These are phyloP conservation scores for Scalesia atractyloides DNA, from an alignment of 129 eudicot genomes.

Conservation along the genomic window DNA sequence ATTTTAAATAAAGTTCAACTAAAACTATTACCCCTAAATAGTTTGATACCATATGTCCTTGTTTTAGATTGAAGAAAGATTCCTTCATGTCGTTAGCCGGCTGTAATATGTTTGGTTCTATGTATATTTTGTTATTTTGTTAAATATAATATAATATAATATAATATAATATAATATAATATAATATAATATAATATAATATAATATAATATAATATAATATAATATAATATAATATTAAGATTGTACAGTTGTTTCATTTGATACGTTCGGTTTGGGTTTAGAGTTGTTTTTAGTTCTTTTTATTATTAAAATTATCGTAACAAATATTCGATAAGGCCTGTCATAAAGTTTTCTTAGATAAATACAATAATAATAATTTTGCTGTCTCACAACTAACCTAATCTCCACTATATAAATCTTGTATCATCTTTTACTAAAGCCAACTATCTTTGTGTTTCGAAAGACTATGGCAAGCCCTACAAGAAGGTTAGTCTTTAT, in stretches of 20 bases:
- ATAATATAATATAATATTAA: background rate
- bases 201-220: background rate
- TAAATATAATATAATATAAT: background rate
- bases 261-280: constrained; percentile 1
- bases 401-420: constrained; percentile 16
- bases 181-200: too few species aligned
- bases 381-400: background rate
- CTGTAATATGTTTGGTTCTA: background rate
- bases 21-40: too few species aligned
- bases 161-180: too few species aligned
- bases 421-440: constrained; percentile 3
- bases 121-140: background rate
- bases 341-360: background rate
- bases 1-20: too few species aligned
- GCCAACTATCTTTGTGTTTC: constrained; percentile 17
- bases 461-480: constrained; percentile 28
- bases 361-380: background rate
- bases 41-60: background rate
- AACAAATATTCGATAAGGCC: background rate
- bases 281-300: background rate
- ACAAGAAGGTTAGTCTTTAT: constrained; percentile 37
- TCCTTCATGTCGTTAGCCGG: background rate
- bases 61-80: background rate
- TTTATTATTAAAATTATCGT: background rate
- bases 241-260: background rate